phyloP scores from a whole-genome alignment of 1,284 basidiomycete genomes.

The Ceratobasidium sp. region DNA sequence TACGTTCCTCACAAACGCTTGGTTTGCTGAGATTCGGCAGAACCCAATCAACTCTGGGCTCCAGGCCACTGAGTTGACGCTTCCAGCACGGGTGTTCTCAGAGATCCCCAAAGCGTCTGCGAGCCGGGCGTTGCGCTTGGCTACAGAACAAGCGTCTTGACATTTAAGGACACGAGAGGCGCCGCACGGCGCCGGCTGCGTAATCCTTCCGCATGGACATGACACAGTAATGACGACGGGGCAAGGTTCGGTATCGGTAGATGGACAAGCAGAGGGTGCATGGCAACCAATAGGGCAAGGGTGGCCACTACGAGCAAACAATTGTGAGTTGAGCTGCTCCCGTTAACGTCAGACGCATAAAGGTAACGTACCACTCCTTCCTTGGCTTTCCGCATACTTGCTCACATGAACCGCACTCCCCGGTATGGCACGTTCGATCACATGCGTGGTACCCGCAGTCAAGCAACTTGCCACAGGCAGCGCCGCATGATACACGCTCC shows the following conservation, averaged over 20 bases:
- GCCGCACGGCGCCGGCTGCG: slow-evolving; percentile 78
- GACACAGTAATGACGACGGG: slow-evolving; percentile 70
- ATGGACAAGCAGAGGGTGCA: slow-evolving; percentile 82
- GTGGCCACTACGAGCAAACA: slow-evolving; percentile 57
- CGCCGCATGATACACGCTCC: slow-evolving; percentile 86
- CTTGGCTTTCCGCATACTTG: slow-evolving; percentile 85
- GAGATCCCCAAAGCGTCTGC: slow-evolving; percentile 90
- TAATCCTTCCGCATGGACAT: slow-evolving; percentile 85
- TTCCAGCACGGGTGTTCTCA: slow-evolving; percentile 56
- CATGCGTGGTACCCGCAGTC: slow-evolving; percentile 89
- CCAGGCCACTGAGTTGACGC: slow-evolving; percentile 64
- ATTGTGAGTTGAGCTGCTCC: slow-evolving; percentile 5
- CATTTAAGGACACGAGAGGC: slow-evolving; percentile 74
- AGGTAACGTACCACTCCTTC: slow-evolving; percentile 73
- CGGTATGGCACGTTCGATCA: slow-evolving; percentile 81
- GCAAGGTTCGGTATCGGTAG: slow-evolving; percentile 77
- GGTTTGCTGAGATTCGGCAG: slow-evolving; percentile 65
- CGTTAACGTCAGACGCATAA: slow-evolving; percentile 1
- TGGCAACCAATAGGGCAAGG: slow-evolving; percentile 84
- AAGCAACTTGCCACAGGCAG: slow-evolving; percentile 79
- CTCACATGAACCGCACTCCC: slow-evolving; percentile 80
- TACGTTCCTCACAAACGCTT: slow-evolving; percentile 75
- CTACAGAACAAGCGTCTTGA: slow-evolving; percentile 81
- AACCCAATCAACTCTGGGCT: slow-evolving; percentile 71
- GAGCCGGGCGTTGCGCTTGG: slow-evolving; percentile 85